Base-by-base conservation (phyloP, 1,284 basidiomycete genomes). In the Apiotrichum sp. region DNA sequence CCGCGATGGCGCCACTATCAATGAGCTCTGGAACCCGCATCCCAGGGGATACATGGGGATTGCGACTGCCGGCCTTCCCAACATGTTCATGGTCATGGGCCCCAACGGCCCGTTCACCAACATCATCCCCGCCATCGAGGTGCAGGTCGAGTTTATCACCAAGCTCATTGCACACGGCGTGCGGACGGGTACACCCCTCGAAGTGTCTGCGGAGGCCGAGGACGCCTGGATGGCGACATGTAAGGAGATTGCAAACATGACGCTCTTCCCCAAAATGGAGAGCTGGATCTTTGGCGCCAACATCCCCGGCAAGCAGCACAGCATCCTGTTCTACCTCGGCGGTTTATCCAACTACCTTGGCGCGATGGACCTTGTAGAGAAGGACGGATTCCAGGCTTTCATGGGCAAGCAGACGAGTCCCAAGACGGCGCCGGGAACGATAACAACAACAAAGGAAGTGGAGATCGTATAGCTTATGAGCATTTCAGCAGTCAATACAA, bases 201-300 rank as follows among this genome's bases (percentile, higher is more conserved):
- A 53, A 10, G 51, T 53, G 1, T 45, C 47, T 1, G 10, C 22
- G 1, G 47, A 44, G 9, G 45, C 34, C 7, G 56, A 58, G 41
- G 49, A 54, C 10, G 34, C n/a, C 2, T 58, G 56, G 56, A 53
- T 47, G 9, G 16, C 41, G 40, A 46, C 44, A 33, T 57, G 56
- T 31, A 14, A 4, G 11, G 14, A n/a, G 7, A 53, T 58, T 14
- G 52, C 56, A 4, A 36, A 32, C 49, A 16, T n/a, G 22, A 54
- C 52, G 35, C 52, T 58, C n/a, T 58, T 51, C 32, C n/a, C 44
- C 29, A 47, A 54, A 41, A 47, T 45, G 6, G 52, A 58, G 31
- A 51, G 48, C 40, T 58, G 56, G 56, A 58, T 58, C 45, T 58
- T 54, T 34, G 56, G 56, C 45, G 56, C 56, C 6, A 58, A 58